phyloP scores from a whole-genome alignment of 805 yeast genomes.

The Lipomyces lipofer region DNA sequence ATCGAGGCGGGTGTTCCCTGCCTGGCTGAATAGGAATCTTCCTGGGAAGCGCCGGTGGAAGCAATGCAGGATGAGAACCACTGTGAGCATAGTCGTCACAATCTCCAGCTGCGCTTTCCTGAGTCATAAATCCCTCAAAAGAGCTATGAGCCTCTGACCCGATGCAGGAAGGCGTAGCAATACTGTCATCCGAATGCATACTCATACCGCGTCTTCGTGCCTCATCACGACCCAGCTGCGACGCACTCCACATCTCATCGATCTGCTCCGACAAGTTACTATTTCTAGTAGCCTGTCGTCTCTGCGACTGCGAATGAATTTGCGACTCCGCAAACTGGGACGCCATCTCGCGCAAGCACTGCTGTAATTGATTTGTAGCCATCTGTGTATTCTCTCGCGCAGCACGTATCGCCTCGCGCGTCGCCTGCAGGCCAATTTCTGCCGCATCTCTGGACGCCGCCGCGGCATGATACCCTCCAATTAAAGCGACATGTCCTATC shows the following conservation, averaged over 20 bases:
- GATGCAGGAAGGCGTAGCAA: conserved; percentile 11
- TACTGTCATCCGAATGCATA: conserved; percentile 3
- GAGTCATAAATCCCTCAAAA: not conserved
- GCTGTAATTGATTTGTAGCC: conserved; percentile 19
- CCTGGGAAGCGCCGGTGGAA: conserved; percentile 3
- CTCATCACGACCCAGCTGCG: conserved; percentile 6
- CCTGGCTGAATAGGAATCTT: conserved; percentile 10
- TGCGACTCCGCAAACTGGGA: conserved; percentile 12
- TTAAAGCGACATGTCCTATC: conserved; percentile 19
- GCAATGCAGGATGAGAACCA: not conserved
- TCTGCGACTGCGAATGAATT: not conserved
- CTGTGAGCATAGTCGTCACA: conserved; percentile 2
- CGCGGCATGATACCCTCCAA: conserved; percentile 18
- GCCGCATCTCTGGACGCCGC: conserved; percentile 17
- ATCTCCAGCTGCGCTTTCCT: conserved; percentile 5
- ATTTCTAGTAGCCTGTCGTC: not conserved
- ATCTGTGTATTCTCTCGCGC: conserved; percentile 20
- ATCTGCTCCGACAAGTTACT: conserved; percentile 12
- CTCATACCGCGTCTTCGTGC: no score
- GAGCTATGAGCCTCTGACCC: conserved; percentile 2
- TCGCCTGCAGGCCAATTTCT: conserved; percentile 15
- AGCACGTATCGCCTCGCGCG: conserved; percentile 20
- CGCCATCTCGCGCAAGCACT: conserved; percentile 13
- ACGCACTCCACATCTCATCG: conserved; percentile 9
- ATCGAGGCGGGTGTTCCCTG: not conserved